phyloP scores from a whole-genome alignment of 805 yeast species.

The Priceomyces fermenticarens region DNA sequence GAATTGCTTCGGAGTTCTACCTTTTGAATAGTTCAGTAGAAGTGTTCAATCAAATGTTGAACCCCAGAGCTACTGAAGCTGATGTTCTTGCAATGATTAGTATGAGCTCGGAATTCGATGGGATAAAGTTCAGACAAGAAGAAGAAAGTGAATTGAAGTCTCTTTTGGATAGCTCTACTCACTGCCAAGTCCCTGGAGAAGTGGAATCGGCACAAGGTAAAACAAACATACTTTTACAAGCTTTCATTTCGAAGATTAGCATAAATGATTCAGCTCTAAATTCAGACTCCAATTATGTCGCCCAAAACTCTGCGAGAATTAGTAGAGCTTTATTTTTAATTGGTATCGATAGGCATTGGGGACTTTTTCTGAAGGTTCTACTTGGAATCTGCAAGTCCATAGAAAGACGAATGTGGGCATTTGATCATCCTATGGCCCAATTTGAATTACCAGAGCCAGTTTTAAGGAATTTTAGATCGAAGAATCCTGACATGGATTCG shows the following conservation, averaged over 20 bases:
- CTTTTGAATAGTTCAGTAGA: slow-evolving; percentile 82
- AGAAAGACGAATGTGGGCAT: slow-evolving; percentile 83
- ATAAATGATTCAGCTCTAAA: slow-evolving; percentile 77
- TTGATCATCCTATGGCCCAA: slow-evolving; percentile 85
- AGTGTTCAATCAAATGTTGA: slow-evolving; percentile 80
- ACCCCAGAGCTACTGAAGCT: slow-evolving; percentile 86
- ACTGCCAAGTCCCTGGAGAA: slow-evolving; percentile 81
- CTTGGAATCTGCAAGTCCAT: slow-evolving; percentile 82
- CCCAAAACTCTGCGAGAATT: slow-evolving; percentile 92
- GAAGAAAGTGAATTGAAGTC: slow-evolving; percentile 71
- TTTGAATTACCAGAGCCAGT: slow-evolving; percentile 75
- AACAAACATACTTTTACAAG: slow-evolving; percentile 82
- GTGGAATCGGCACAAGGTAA: slow-evolving; percentile 77
- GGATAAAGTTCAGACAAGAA: slow-evolving; percentile 83
- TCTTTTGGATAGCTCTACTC: slow-evolving; percentile 56
- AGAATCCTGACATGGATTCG: slow-evolving; percentile 65
- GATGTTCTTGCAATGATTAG: slow-evolving; percentile 85
- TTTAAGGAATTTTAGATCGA: slow-evolving; percentile 56
- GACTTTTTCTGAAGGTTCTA: slow-evolving; percentile 68
- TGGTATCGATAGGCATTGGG: slow-evolving; percentile 91
- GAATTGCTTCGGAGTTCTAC: slow-evolving; percentile 93
- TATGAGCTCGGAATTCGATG: slow-evolving; percentile 91
- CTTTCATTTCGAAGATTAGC: slow-evolving; percentile 73
- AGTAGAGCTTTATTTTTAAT: slow-evolving; percentile 86
- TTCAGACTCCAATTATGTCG: slow-evolving; percentile 89